Conservation (phyloP, 2,329 filamentous ascomycete species). For the Cyanodermella asteris region DNA sequence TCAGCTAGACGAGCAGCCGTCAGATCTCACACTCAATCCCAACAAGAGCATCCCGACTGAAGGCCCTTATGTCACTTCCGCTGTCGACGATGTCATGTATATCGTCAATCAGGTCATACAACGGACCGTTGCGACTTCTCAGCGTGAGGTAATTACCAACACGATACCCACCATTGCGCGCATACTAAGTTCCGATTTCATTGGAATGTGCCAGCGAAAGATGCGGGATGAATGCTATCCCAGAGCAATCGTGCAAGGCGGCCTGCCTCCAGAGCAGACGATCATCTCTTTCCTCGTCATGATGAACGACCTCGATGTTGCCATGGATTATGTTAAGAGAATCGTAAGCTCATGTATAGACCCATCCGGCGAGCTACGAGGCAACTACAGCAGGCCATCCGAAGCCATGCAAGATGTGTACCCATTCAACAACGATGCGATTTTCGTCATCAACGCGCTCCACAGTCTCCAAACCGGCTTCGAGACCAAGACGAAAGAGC, state of each 20-base stretch:
- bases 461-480: slow-evolving; percentile 50
- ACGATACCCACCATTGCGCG: slow-evolving; percentile 60
- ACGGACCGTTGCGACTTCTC: slow-evolving; percentile 66
- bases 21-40: slow-evolving; percentile 54
- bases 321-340: slow-evolving; percentile 71
- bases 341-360: slow-evolving; percentile 53
- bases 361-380: slow-evolving; percentile 15
- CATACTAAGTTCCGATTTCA: slow-evolving; percentile 71
- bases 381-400: slow-evolving; percentile 10
- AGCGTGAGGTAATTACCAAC: slow-evolving; percentile 52
- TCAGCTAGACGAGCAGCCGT: slow-evolving; percentile 75
- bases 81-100: slow-evolving; percentile 98
- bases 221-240: slow-evolving; percentile 95
- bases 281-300: slow-evolving; percentile 78
- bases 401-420: slow-evolving; percentile 41
- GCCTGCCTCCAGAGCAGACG: slow-evolving; percentile 66
- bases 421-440: slow-evolving; percentile 56
- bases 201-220: slow-evolving; percentile 91
- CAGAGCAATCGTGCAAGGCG: slow-evolving; percentile 53
- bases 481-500: slow-evolving; percentile 53
- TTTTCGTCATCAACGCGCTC: slow-evolving; percentile 46
- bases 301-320: slow-evolving; percentile 86
- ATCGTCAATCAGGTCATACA: slow-evolving; percentile 86
- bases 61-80: slow-evolving; percentile 77
- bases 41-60: slow-evolving; percentile 51